Percentiles rank a stretch among this genome's conserved stretches.
Conservation (phyloP, 768 basidiomycete genomes). For the Cyathus striatus region DNA sequence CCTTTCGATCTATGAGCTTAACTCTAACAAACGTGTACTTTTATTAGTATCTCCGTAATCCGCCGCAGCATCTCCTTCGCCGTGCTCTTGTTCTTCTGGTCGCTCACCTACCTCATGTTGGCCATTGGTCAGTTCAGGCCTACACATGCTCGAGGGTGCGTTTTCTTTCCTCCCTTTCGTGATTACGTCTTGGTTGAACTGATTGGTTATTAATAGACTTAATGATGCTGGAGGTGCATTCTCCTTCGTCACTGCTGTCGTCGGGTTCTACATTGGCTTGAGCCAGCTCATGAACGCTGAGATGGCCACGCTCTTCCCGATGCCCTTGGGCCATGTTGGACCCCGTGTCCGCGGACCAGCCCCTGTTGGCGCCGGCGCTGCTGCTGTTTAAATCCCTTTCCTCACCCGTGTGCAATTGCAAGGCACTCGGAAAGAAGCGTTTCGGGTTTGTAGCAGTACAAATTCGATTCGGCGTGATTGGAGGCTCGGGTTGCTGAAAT, state of each 20-base stretch:
- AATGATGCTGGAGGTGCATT: conserved; percentile 8
- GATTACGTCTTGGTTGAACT: background rate
- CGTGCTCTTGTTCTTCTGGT: conserved; percentile 47
- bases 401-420: too few relatives aligned
- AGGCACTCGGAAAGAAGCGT: too few relatives aligned
- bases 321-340: conserved; percentile 6
- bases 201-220: background rate
- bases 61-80: conserved; percentile 46
- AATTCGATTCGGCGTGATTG: too few relatives aligned
- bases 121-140: conserved; percentile 29
- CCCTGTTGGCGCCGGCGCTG: too few relatives aligned
- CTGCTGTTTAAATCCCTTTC: too few relatives aligned
- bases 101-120: conserved; percentile 46
- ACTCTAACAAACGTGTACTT: background rate
- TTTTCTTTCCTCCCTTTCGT: background rate
- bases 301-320: conserved; percentile 5
- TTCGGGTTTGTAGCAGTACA: too few relatives aligned
- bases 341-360: too few relatives aligned
- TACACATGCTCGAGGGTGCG: conserved; percentile 2
- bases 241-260: conserved; percentile 6
- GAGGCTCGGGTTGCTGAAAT: too few relatives aligned
- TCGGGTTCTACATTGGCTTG: conserved; percentile 7
- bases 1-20: background rate
- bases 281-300: conserved; percentile 4
- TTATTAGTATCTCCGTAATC: conserved; percentile 40